Percentiles rank a stretch among this genome's conserved stretches.
These are phyloP conservation scores for Neonectria neomacrospora DNA, from an alignment of 2,329 filamentous ascomycete genomes.

Conservation along the genomic window DNA sequence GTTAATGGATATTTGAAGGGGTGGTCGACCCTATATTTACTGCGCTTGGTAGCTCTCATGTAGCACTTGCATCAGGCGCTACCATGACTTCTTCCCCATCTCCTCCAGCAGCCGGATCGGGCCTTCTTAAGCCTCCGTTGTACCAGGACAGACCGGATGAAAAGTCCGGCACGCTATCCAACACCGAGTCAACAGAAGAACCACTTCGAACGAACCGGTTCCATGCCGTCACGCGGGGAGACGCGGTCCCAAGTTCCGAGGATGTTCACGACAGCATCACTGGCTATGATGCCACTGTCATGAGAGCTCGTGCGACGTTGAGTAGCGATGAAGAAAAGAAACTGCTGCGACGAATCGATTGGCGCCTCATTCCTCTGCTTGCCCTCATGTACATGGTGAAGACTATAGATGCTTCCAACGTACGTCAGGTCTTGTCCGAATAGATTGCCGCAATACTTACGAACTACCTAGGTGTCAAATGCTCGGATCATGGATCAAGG, in stretches of 20 bases:
- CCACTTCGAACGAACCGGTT: background rate
- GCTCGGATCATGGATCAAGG: conserved; percentile 57
- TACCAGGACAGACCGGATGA: background rate
- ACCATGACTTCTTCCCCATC: background rate
- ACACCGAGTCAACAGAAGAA: background rate
- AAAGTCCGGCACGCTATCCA: background rate
- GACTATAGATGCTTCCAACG: conserved; percentile 53
- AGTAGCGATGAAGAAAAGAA: conserved; percentile 42
- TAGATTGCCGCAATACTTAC: background rate
- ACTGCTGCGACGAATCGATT: conserved; percentile 41
- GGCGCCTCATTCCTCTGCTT: conserved; percentile 45
- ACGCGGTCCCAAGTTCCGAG: background rate
- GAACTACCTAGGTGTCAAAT: conserved; percentile 47
- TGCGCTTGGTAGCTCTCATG: background rate
- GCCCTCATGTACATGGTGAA: conserved; percentile 56
- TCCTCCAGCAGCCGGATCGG: background rate
- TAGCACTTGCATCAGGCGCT: background rate
- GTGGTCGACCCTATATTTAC: background rate
- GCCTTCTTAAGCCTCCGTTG: background rate
- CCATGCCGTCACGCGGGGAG: background rate
- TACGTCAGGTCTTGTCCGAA: background rate
- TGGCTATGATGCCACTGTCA: background rate
- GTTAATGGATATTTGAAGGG: background rate
- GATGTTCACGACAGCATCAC: background rate
- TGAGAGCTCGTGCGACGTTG: conserved; percentile 52